Evolutionary conservation across 2,329 filamentous ascomycete species (phyloP).

Genomic region (Amylocarpus encephaloides): DNA sequence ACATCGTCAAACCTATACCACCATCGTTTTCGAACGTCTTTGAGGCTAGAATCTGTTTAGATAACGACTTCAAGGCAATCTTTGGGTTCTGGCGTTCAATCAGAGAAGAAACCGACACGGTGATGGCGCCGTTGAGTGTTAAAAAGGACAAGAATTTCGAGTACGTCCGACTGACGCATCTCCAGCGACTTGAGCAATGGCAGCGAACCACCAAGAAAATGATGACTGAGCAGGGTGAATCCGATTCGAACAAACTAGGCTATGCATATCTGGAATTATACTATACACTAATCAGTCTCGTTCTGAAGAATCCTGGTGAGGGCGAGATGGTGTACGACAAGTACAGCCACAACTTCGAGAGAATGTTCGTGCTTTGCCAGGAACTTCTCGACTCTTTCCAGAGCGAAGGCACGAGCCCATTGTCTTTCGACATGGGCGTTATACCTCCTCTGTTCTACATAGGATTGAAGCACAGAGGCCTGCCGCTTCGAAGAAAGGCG

Average conservation of each 20-base stretch:
- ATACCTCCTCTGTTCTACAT: slow-evolving; percentile 14
- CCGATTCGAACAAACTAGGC: neutral
- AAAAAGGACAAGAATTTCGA: neutral
- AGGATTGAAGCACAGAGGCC: slow-evolving; percentile 11
- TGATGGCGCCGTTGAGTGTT: neutral
- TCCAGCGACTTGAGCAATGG: slow-evolving; percentile 5
- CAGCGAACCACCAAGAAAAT: neutral
- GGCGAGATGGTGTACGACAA: slow-evolving; percentile 35
- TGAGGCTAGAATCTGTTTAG: slow-evolving; percentile 9
- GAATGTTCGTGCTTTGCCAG: slow-evolving; percentile 25
- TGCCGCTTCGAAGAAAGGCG: slow-evolving; percentile 6
- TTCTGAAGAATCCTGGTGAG: slow-evolving; percentile 3
- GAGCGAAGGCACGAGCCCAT: neutral
- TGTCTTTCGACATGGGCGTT: slow-evolving; percentile 17
- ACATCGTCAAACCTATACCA: neutral
- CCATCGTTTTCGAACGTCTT: slow-evolving; percentile 5
- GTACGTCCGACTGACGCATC: neutral
- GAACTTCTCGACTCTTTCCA: slow-evolving; percentile 7
- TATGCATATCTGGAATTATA: slow-evolving; percentile 13
- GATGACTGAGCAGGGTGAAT: neutral
- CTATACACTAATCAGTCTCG: slow-evolving; percentile 2
- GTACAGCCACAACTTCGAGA: slow-evolving; percentile 30
- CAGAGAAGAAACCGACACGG: neutral
- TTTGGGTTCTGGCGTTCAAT: slow-evolving; percentile 9
- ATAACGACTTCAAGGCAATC: slow-evolving; percentile 9